Conservation (phyloP, 208 protist species). For the Acanthamoeba sp. region DNA sequence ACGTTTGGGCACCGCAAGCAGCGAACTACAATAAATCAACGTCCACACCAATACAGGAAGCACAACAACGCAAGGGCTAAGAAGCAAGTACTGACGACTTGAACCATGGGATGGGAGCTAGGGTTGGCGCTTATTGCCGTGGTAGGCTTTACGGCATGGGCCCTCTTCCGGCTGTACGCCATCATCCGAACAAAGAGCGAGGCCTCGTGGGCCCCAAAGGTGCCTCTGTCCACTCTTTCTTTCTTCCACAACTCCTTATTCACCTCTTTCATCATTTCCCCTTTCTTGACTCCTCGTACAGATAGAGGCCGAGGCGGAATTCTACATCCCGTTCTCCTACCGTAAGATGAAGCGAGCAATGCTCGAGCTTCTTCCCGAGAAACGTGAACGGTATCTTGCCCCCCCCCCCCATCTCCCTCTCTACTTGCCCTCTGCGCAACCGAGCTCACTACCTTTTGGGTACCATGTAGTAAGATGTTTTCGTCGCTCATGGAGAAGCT, state of each 20-base stretch:
- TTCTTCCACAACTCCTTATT: neutral
- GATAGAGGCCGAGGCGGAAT: neutral
- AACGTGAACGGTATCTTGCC: neutral
- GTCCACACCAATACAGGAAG: neutral
- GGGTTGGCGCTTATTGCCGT: neutral
- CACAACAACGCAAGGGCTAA: neutral
- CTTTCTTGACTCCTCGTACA: neutral
- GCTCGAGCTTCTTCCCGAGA: neutral
- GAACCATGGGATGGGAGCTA: neutral
- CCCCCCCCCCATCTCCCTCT: neutral
- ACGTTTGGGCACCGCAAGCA: neutral
- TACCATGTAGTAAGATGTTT: neutral
- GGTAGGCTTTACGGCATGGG: neutral
- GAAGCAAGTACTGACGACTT: neutral
- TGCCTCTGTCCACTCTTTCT: neutral
- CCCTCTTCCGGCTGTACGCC: neutral
- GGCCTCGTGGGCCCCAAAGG: neutral
- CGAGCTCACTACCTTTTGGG: no score
- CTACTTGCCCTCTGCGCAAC: neutral
- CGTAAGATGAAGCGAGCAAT: conserved; percentile 22
- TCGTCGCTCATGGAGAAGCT: conserved; percentile 11
- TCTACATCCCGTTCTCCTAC: neutral
- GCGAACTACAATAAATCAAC: no score
- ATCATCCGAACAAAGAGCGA: conserved; percentile 19
- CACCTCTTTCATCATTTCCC: neutral